Evolutionary conservation across 2,329 filamentous ascomycete species (phyloP).

Genomic region (Metarhizium anisopliae): DNA sequence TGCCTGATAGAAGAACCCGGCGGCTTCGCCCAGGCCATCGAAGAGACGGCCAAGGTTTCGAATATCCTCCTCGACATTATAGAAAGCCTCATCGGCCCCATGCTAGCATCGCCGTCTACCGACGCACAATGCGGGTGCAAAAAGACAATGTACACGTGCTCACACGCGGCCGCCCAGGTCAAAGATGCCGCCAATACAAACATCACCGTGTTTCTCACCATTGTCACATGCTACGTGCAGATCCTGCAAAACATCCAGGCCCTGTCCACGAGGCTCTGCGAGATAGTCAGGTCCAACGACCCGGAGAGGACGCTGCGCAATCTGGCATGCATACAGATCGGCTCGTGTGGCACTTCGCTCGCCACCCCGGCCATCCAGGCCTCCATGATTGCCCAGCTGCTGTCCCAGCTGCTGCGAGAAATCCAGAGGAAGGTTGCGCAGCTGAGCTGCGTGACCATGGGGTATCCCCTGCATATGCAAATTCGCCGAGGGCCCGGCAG

Average conservation of each 20-base stretch:
- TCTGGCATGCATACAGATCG: constrained; percentile 3
- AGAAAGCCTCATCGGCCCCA: background rate
- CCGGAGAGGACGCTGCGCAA: background rate
- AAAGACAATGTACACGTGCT: too few relatives aligned
- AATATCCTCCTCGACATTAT: constrained; percentile 3
- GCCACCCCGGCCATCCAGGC: constrained; percentile 3
- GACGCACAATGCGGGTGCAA: too few relatives aligned
- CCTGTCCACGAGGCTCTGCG: background rate
- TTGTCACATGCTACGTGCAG: constrained; percentile 4
- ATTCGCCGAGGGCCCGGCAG: background rate
- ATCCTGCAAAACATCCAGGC: constrained; percentile 1
- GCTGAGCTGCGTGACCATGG: background rate
- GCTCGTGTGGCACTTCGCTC: background rate
- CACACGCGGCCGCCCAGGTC: too few relatives aligned
- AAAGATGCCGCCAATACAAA: background rate
- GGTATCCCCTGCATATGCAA: background rate
- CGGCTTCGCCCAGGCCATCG: background rate
- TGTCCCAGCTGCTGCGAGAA: constrained; percentile 4
- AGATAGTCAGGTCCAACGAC: background rate
- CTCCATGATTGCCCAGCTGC: constrained; percentile 3
- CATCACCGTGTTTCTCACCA: background rate
- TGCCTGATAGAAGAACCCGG: background rate
- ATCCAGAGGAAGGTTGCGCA: constrained; percentile 3
- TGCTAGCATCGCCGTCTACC: too few relatives aligned
- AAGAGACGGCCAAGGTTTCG: background rate